Conservation (phyloP, 2,329 filamentous ascomycete genomes). For the Bretziella fagacearum region DNA sequence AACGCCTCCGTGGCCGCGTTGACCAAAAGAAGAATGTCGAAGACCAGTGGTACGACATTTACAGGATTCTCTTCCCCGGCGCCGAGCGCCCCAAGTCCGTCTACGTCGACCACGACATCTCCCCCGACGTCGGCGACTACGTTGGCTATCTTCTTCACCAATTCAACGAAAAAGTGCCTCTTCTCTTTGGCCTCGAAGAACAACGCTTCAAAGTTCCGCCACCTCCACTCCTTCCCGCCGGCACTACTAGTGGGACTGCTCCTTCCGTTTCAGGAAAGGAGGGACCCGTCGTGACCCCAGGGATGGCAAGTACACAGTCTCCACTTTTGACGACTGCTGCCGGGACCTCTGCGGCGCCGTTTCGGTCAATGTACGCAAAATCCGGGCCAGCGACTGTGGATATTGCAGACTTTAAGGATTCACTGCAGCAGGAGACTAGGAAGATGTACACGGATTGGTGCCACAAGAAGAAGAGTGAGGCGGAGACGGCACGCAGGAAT, state of each 20-base stretch:
- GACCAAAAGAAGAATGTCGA: conserved; percentile 16
- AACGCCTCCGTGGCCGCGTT: conserved; percentile 15
- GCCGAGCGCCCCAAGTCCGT: conserved; percentile 15
- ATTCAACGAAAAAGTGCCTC: conserved; percentile 4
- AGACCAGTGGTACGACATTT: conserved; percentile 18
- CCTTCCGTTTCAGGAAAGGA: background rate
- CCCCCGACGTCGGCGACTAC: conserved; percentile 15
- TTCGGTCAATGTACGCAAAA: background rate
- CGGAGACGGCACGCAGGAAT: conserved; percentile 2
- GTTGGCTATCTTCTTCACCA: conserved; percentile 14
- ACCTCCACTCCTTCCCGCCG: background rate
- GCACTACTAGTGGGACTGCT: background rate
- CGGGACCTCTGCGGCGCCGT: background rate
- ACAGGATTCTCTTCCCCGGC: conserved; percentile 17
- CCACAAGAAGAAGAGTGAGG: conserved; percentile 5
- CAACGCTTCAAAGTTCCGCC: background rate
- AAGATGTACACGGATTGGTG: conserved; percentile 11
- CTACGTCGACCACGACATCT: conserved; percentile 16
- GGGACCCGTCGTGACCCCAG: background rate
- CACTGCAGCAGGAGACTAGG: conserved; percentile 8
- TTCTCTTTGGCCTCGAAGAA: background rate
- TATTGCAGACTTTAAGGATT: conserved; percentile 4
- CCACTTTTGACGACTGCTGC: background rate
- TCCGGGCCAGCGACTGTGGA: background rate
- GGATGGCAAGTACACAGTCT: background rate